Percentiles rank a stretch among this genome's conserved stretches.
Evolutionary conservation across 768 basidiomycete species (phyloP).

Genomic region (Tricholoma matsutake): DNA sequence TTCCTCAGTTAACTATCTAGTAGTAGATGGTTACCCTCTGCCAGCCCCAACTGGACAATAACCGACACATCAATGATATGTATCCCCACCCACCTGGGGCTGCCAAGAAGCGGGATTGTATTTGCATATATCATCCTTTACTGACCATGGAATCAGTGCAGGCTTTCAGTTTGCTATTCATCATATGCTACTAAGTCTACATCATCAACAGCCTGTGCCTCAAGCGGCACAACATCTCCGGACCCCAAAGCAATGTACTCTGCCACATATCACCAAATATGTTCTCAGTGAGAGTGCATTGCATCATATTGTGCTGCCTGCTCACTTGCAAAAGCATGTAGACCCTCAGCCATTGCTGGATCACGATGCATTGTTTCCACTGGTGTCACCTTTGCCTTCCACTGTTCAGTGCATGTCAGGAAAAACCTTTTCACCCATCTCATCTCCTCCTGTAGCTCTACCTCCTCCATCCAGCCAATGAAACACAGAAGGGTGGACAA

Average conservation of each 20-base stretch:
- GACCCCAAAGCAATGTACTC: neutral
- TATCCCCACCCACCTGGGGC: neutral
- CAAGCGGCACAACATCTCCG: neutral
- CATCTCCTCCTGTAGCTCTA: too few relatives aligned
- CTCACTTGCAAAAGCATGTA: neutral
- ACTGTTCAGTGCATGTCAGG: neutral
- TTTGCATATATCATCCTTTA: too few relatives aligned
- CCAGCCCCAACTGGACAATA: too few relatives aligned
- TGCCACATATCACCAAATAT: neutral
- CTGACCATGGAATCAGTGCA: too few relatives aligned
- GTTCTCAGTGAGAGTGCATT: neutral
- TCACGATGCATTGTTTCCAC: neutral
- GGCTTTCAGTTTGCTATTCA: too few relatives aligned
- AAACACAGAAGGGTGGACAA: too few relatives aligned
- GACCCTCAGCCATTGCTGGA: neutral
- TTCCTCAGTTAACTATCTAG: too few relatives aligned
- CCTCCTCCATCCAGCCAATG: too few relatives aligned
- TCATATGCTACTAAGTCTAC: too few relatives aligned
- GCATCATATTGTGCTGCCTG: neutral
- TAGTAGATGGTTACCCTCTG: too few relatives aligned
- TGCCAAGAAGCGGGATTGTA: too few relatives aligned
- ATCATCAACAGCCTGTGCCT: neutral
- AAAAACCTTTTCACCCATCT: neutral
- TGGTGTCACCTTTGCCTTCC: neutral
- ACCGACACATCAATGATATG: too few relatives aligned